A percentile compares a stretch with the other conserved stretches of the same genome.
Conservation (phyloP, 371 early-diverging fungal genomes). For the Amoeboradix gromovi region DNA sequence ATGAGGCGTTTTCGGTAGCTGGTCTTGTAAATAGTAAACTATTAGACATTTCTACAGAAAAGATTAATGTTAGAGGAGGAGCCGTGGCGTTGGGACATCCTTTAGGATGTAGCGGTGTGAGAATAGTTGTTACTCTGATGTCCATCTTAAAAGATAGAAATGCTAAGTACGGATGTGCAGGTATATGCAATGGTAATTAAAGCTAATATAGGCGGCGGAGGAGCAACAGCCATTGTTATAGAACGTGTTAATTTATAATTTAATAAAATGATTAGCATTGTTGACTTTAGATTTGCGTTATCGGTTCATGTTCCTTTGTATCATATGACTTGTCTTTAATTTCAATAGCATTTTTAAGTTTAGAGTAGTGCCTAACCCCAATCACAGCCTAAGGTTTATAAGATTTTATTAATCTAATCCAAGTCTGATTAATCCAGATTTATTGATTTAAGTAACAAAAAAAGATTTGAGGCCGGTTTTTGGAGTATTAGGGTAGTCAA, state of each 20-base stretch:
- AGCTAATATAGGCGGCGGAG: conserved; percentile 43
- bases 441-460: no score
- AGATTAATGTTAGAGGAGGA: conserved; percentile 77
- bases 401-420: no score
- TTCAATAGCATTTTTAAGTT: no score
- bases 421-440: no score
- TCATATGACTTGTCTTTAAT: no score
- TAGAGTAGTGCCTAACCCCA: no score
- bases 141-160: conserved; percentile 33
- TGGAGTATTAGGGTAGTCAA: no score
- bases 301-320: no score
- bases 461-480: no score
- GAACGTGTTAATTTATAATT: conserved; percentile 21
- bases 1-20: conserved; percentile 92
- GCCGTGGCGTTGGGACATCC: conserved; percentile 94
- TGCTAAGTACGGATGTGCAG: conserved; percentile 59
- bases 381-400: no score
- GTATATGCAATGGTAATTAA: conserved; percentile 7
- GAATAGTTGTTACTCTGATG: conserved; percentile 57
- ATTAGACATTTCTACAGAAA: conserved; percentile 31
- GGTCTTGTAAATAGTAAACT: conserved; percentile 61
- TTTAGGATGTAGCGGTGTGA: conserved; percentile 76
- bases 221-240: conserved; percentile 63
- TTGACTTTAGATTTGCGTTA: no score
- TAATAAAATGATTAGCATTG: no score